Base-by-base conservation (phyloP, 331 rosid genomes). In the Arachis monticola region DNA sequence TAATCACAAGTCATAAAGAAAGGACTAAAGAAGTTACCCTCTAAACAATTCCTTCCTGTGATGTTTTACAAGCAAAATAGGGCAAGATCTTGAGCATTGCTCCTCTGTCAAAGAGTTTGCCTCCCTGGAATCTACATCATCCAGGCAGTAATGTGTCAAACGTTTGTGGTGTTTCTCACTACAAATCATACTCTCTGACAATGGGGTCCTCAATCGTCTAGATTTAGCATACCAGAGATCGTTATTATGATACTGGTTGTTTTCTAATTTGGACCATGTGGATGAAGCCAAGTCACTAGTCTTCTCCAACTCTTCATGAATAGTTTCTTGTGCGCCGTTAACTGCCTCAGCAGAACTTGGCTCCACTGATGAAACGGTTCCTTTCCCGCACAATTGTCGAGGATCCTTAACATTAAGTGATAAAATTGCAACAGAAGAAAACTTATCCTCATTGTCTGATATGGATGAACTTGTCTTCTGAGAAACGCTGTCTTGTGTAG, bases 361-460 rank as follows among this genome's bases (percentile, higher is more conserved):
- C 53, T 82, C 87, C 7, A 14, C 40, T 41, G 67, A 81, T 79
- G 45, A 63, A 55, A 72, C 52, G 41, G 42, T 77, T 50, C 69
- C 72, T 67, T 78, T 84, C 53, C 68, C 69, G 4, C 77, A 71
- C 60, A 79, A 57, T 51, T 82, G 77, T 59, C 97, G 95, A 76
- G 98, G 98, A 84, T 94, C 98, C 80, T 83, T 69, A 74, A 90
- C 87, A 64, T 64, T 73, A 70, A 91, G 84, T 62, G 96, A 87
- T 72, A 85, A 67, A 40, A 91, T 73, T 70, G 84, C 88, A 77
- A 41, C 69, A 73, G 86, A 70, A 75, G 88, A 62, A 73, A 87
- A 73, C 67, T 42, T 11, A 14, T 83, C 90, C 80, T 62, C 89
- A 60, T 72, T 75, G 70, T 83, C 74, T 69, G 80, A 78, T 48